Conservation (phyloP, 2,329 filamentous ascomycete species). For the Aspergillus japonicus region DNA sequence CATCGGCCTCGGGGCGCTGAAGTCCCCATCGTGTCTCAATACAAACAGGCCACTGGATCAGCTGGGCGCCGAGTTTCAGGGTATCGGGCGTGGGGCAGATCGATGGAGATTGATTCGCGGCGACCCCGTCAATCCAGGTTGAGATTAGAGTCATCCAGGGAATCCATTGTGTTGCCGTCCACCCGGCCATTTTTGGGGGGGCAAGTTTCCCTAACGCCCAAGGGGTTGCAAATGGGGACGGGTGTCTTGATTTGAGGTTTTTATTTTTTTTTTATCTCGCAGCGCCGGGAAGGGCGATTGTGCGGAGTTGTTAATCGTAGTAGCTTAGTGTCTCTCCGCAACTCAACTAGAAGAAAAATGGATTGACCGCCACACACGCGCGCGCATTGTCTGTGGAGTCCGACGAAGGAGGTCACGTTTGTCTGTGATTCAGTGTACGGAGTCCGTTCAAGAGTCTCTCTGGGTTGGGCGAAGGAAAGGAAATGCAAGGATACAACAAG, state of each 20-base stretch:
- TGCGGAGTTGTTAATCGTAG: neutral
- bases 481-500: too few species aligned
- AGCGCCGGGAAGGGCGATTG: neutral
- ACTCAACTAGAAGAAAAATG: neutral
- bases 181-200: constrained; percentile 6
- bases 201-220: constrained; percentile 8
- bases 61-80: constrained; percentile 19
- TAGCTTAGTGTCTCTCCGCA: neutral
- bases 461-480: too few species aligned
- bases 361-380: neutral
- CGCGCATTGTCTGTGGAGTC: neutral
- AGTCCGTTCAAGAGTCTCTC: too few species aligned
- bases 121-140: constrained; percentile 12
- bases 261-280: neutral
- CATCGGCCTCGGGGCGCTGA: neutral
- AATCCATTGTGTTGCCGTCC: constrained; percentile 14
- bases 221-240: neutral
- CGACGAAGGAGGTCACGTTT: too few species aligned
- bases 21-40: constrained; percentile 24
- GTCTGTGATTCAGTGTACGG: too few species aligned
- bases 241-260: neutral
- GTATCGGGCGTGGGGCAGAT: constrained; percentile 22
- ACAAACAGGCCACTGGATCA: constrained; percentile 28
- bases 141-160: constrained; percentile 13
- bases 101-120: constrained; percentile 13